Evolutionary conservation across 2,329 filamentous ascomycete genomes (phyloP), one percentile per base, ranked within the genome.

Genomic region (Cladosporium sp.): DNA sequence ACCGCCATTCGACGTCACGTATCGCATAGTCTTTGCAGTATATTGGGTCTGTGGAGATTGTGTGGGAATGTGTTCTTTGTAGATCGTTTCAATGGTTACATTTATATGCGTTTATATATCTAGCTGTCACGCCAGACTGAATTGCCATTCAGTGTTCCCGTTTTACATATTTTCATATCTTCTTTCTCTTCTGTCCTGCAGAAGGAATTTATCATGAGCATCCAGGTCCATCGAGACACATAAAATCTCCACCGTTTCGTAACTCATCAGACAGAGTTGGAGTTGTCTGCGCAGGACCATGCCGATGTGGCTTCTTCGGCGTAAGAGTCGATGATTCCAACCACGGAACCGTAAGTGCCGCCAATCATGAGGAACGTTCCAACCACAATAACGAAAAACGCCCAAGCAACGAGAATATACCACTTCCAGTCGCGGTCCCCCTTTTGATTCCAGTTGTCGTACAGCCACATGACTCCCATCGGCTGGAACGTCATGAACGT

Each of bases 261-360:
- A 17, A 30, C 17, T 19, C 6, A 20, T 47, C 43, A 47, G 19
- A 47, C 44, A 13, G 55, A 57, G 27, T 55, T 55, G 4, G 71
- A 72, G 61, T 75, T 75, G 43, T 76, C 71, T 0, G 67, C 68
- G 43, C 72, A 76, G 1, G 71, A 70, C 64, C 70, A 75, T 0
- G 70, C 70, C 1, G 60, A 58, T 2, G 70, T 68, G 32, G 13
- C 32, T 3, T 59, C 58, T 4, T 54, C 54, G n/a, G 59, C 58
- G 50, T 73, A 71, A 1, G 62, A 61, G 9, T 69, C 61, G 8
- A 69, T 64, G 17, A 73, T 72, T 2, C 58, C 63, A 4, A 71
- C 59, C 7, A 75, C 58, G 0, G 69, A 71, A 0, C 70, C 72
- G 34, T 74, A 57, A 24, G 73, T 75, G 2, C 73, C 75, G 1